Percentiles rank a stretch among this genome's conserved stretches.
Evolutionary conservation across 2,329 filamentous ascomycete species (phyloP).

Genomic region (Alternaria brassicae): DNA sequence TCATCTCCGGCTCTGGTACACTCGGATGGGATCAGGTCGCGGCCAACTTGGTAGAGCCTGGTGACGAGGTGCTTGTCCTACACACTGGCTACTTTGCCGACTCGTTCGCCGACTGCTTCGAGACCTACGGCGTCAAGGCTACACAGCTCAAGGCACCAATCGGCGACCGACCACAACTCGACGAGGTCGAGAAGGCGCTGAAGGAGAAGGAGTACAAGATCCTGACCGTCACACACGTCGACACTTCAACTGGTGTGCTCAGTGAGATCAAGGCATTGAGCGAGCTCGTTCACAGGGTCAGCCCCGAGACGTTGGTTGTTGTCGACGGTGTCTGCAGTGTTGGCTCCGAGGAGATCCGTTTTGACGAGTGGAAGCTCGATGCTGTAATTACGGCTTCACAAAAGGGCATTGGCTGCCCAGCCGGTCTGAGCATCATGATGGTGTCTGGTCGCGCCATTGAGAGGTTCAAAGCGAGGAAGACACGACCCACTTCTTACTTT

Average conservation of each 20-base stretch:
- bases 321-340: slow-evolving; percentile 98
- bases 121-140: slow-evolving; percentile 87
- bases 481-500: slow-evolving; percentile 86
- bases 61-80: slow-evolving; percentile 89
- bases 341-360: slow-evolving; percentile 92
- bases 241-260: slow-evolving; percentile 94
- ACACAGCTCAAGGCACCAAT: slow-evolving; percentile 90
- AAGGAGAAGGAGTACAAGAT: slow-evolving; percentile 93
- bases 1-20: slow-evolving; percentile 93
- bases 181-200: slow-evolving; percentile 87
- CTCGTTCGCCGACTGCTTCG: slow-evolving; percentile 89
- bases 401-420: slow-evolving; percentile 95
- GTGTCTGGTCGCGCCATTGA: slow-evolving; percentile 88
- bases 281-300: slow-evolving; percentile 82
- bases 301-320: slow-evolving; percentile 87
- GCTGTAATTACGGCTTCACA: slow-evolving; percentile 93
- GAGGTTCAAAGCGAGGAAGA: slow-evolving; percentile 79
- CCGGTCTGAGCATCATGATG: slow-evolving; percentile 93
- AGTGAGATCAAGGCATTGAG: slow-evolving; percentile 87
- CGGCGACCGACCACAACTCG: slow-evolving; percentile 83
- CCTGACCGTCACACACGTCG: slow-evolving; percentile 93
- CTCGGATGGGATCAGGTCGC: slow-evolving; percentile 96
- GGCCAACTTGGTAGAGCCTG: slow-evolving; percentile 88
- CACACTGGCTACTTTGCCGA: slow-evolving; percentile 98
- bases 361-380: slow-evolving; percentile 94